Evolutionary conservation across 768 basidiomycete genomes (phyloP).

Genomic region (Psilocybe sp.): DNA sequence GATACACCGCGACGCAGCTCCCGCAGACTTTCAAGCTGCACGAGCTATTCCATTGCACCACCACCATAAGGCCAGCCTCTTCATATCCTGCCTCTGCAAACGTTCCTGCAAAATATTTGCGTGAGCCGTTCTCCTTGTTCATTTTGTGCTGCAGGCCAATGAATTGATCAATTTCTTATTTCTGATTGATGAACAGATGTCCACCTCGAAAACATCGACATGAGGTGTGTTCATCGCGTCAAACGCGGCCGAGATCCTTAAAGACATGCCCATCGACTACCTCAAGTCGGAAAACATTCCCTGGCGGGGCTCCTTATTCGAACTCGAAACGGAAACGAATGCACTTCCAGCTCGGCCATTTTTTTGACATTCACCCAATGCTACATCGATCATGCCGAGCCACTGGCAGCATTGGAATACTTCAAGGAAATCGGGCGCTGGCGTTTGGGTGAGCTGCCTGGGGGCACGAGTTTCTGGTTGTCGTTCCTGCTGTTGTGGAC

Average conservation of each 20-base stretch:
- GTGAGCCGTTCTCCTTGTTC: constrained; percentile 11
- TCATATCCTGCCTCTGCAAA: constrained; percentile 27
- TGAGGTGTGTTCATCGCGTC: constrained; percentile 1
- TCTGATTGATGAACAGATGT: constrained; percentile 1
- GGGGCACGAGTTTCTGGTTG: constrained; percentile 26
- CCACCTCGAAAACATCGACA: constrained; percentile 2
- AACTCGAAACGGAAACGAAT: constrained; percentile 8
- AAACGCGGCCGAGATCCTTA: constrained; percentile 14
- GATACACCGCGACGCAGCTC: constrained; percentile 26
- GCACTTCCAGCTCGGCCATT: no score
- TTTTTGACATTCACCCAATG: constrained; percentile 26
- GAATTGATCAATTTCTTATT: neutral
- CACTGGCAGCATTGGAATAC: constrained; percentile 16
- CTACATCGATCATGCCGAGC: constrained; percentile 30
- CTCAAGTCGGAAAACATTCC: constrained; percentile 12
- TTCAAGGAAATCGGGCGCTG: constrained; percentile 18
- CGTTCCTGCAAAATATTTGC: constrained; percentile 22
- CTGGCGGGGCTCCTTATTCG: constrained; percentile 23
- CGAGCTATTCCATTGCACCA: constrained; percentile 16
- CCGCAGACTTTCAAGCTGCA: constrained; percentile 15
- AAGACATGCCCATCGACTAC: constrained; percentile 18
- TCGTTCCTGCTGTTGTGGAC: constrained; percentile 19
- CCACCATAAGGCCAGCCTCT: constrained; percentile 25
- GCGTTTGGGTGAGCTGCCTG: constrained; percentile 26
- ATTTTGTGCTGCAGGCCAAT: no score